A percentile compares a stretch with the other conserved stretches of the same genome.
Evolutionary conservation across 2,329 filamentous ascomycete genomes (phyloP).

Genomic region (Colletotrichum tabaci): DNA sequence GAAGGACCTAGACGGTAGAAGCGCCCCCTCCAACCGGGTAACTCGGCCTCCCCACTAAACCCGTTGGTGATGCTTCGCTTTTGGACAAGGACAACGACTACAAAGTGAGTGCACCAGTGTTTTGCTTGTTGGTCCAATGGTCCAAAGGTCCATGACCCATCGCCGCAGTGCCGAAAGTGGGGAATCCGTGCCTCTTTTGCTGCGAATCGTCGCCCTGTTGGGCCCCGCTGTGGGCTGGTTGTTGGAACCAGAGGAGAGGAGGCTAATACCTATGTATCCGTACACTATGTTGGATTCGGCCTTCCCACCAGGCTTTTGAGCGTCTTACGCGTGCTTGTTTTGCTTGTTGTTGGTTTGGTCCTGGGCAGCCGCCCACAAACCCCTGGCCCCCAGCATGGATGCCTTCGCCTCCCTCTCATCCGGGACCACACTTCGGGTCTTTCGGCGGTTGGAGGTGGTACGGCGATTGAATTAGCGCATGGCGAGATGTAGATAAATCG

Average conservation of each 20-base stretch:
- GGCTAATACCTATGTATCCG: neutral
- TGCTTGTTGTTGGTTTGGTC: slow-evolving; percentile 16
- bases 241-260: slow-evolving; percentile 1
- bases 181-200: neutral
- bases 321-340: slow-evolving; percentile 1
- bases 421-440: slow-evolving; percentile 25
- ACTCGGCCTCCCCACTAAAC: neutral
- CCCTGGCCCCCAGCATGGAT: neutral
- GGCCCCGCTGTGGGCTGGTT: neutral
- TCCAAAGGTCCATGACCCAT: neutral
- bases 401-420: slow-evolving; percentile 10
- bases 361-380: neutral
- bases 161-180: slow-evolving; percentile 30
- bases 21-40: slow-evolving; percentile 7
- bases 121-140: neutral
- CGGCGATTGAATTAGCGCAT: slow-evolving; percentile 1
- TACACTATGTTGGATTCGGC: slow-evolving; percentile 6
- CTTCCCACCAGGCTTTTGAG: slow-evolving; percentile 6
- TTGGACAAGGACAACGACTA: neutral
- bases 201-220: neutral
- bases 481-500: slow-evolving; percentile 20
- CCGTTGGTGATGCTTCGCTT: slow-evolving; percentile 1
- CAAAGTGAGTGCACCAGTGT: neutral
- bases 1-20: neutral
- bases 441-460: slow-evolving; percentile 3